Evolutionary conservation across 495 filamentous ascomycete genomes (phyloP), one percentile per base, ranked within the genome.

Genomic region (Ascobolus immersus): DNA sequence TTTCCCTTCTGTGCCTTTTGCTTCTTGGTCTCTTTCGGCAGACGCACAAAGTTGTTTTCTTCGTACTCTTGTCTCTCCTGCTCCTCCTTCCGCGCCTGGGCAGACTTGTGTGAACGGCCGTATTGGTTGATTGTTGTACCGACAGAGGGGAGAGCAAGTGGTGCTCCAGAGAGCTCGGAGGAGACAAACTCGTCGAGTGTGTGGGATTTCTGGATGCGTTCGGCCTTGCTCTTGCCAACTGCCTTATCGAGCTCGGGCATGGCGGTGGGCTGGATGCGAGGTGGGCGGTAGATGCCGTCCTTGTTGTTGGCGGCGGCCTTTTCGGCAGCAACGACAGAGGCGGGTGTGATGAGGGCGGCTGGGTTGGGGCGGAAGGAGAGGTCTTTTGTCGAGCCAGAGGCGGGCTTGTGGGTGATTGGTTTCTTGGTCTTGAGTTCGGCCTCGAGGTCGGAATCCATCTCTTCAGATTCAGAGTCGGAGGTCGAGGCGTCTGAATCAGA

Each of bases 161-260:
- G 81, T 9, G 74, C 73, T 7, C 60, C 55, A 0, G 77, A 80
- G 41, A 91, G 59, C 50, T 91, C 82, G 9, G 72, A 67, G 14
- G 58, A 64, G 34, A 92, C 64, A 47, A 81, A 92, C 47, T 86
- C 77, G 50, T 92, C 82, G 18, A 92, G 62, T 9, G 75, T 73
- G 26, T 66, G 65, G 4, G 76, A 84, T 40, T 74, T 73, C 34
- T 62, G 58, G 1, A 56, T 55, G n/a, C n/a, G n/a, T n/a, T n/a
- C n/a, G n/a, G n/a, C n/a, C n/a, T n/a, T n/a, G n/a, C n/a, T n/a
- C n/a, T n/a, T n/a, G n/a, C n/a, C n/a, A n/a, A n/a, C n/a, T n/a
- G n/a, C n/a, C 20, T 27, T 33, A 11, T 42, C 30, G 1, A 52
- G 46, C 9, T 45, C 44, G 19, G 49, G 52, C 13, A 52, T 47